Percentiles rank a stretch among this genome's conserved stretches.
Evolutionary conservation across 306 rosid species (phyloP).

Genomic region (Vicia faba): DNA sequence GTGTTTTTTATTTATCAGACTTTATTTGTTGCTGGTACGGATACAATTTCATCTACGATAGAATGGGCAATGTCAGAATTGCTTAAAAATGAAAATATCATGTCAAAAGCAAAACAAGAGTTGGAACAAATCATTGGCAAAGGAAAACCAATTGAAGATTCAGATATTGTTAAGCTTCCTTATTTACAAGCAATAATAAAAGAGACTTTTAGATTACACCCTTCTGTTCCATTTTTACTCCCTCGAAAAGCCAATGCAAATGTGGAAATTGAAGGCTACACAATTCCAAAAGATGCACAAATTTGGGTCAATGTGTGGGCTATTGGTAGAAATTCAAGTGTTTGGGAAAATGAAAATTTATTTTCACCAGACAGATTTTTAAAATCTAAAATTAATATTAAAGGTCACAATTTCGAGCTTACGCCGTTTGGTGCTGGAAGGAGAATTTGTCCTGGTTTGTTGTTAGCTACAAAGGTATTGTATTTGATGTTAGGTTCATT

Average conservation of each 20-base stretch:
- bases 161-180: slow-evolving; percentile 37
- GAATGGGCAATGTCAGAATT: too few relatives aligned
- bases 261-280: slow-evolving; percentile 42
- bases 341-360: slow-evolving; percentile 40
- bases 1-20: too few relatives aligned
- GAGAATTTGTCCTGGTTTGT: slow-evolving; percentile 43
- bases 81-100: too few relatives aligned
- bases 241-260: slow-evolving; percentile 48
- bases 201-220: slow-evolving; percentile 49
- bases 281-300: background rate
- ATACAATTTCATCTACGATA: too few relatives aligned
- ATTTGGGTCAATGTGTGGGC: too few relatives aligned
- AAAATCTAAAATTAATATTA: slow-evolving; percentile 37
- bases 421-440: slow-evolving; percentile 48
- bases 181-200: slow-evolving; percentile 37
- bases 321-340: background rate
- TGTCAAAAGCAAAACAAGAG: slow-evolving; percentile 45
- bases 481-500: slow-evolving; percentile 46
- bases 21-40: too few relatives aligned
- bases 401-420: slow-evolving; percentile 44
- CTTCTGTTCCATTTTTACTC: slow-evolving; percentile 40
- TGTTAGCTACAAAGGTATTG: slow-evolving; percentile 42
- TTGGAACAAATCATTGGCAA: slow-evolving; percentile 47
- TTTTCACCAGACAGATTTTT: slow-evolving; percentile 55
- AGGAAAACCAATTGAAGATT: slow-evolving; percentile 51